Base-by-base conservation (phyloP, 352 stramenopile genomes). In the Pythium aristosporum region DNA sequence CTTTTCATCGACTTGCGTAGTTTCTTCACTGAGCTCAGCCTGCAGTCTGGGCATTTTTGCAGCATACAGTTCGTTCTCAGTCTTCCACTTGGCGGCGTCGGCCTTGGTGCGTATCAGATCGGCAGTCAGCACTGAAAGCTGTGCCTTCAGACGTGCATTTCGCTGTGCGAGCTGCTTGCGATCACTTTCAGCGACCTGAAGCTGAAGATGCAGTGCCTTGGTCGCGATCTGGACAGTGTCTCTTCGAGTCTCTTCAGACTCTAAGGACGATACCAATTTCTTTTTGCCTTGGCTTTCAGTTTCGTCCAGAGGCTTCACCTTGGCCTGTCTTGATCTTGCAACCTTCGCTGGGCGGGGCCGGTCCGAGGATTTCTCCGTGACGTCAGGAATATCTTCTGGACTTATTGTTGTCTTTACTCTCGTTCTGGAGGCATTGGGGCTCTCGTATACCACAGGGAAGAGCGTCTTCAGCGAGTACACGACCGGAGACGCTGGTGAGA, bases 41-140 rank as follows among this genome's bases (percentile, higher is more conserved):
- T 82, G 73, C n/a, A 87, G 57, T 23, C 67, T 64, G 4, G 75
- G 78, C 28, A 87, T 54, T 15, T 80, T 84, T 8, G 69, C 58
- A 8, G 78, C 69, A 32, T 82, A 87, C 12, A 87, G 48, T 41
- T 82, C 75, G 34, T 82, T 87, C n/a, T 84, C 78, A 1, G 70
- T 76, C 47, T 75, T 72, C 16, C 77, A 69, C 20, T 76, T 77
- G 10, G 66, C 67, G 20, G 69, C 66, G 50, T 84, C 71, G 18
- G 75, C 64, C 20, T 74, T 82, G 1, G 69, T 71, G 5, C 75
- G 75, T 36, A 80, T 65, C 2, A 87, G 52, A 63, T 79, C 70
- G 34, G 67, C 42, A 12, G 63, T 80, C 2, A 70, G 36, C 10
- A 59, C 30, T 3, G 64, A 49, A 20, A 84, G 41, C 34, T 82